Conservation (phyloP, 176 grass and related monocot species). For the Rhynchospora breviuscula region DNA sequence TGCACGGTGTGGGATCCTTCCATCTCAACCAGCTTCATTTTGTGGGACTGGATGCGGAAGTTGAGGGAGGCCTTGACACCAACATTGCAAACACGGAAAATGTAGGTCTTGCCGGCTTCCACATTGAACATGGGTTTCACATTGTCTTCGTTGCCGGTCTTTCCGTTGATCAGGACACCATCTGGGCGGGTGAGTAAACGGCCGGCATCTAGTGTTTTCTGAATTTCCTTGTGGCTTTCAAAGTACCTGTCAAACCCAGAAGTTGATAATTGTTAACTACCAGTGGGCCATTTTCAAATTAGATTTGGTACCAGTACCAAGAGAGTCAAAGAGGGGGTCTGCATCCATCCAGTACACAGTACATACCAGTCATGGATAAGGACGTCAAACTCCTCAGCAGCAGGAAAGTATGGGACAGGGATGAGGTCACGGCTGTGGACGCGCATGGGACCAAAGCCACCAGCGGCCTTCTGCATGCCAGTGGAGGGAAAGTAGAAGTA, state of each 20-base stretch:
- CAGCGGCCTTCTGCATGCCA: conserved; percentile 48
- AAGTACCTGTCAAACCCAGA: neutral
- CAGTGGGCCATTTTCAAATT: neutral
- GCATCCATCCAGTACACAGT: neutral
- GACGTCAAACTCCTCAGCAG: conserved; percentile 47
- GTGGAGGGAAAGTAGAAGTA: conserved; percentile 61
- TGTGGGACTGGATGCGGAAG: conserved; percentile 28
- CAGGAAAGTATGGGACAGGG: conserved; percentile 41
- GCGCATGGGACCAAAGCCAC: conserved; percentile 51
- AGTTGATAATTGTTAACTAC: neutral
- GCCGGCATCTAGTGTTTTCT: conserved; percentile 5
- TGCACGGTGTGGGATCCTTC: conserved; percentile 36
- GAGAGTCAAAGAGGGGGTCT: too few relatives aligned
- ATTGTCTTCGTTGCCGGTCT: conserved; percentile 21
- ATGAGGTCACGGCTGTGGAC: conserved; percentile 47
- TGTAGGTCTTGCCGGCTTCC: conserved; percentile 22
- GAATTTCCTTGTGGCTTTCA: conserved; percentile 21
- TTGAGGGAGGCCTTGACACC: conserved; percentile 27
- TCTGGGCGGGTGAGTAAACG: conserved; percentile 18
- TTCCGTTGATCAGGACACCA: conserved; percentile 23
- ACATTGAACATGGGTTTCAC: conserved; percentile 13
- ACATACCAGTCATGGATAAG: conserved; percentile 43
- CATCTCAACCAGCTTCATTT: conserved; percentile 28
- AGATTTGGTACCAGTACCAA: neutral
- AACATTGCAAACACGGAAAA: conserved; percentile 30